Percentiles rank a stretch among this genome's conserved stretches.
Conservation (phyloP, 2,329 filamentous ascomycete genomes). For the Aspergillus aculeatinus region DNA sequence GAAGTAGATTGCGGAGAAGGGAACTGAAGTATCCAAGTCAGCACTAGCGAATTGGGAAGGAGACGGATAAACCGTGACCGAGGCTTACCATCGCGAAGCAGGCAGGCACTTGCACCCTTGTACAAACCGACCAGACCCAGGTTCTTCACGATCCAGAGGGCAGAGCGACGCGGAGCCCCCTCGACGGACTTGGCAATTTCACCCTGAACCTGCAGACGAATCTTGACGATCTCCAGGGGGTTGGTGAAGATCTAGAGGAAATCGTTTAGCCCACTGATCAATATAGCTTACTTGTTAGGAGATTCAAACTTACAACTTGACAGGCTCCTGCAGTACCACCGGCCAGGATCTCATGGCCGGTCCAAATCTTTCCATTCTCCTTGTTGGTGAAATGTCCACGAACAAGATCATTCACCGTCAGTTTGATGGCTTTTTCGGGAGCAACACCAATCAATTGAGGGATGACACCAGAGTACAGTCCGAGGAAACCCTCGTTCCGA, state of each 20-base stretch:
- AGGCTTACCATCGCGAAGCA: slow-evolving; percentile 70
- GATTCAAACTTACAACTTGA: slow-evolving; percentile 75
- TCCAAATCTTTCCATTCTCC: slow-evolving; percentile 69
- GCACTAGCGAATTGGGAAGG: not conserved
- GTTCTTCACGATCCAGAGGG: slow-evolving; percentile 97
- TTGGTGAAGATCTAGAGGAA: slow-evolving; percentile 81
- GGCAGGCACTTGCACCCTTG: slow-evolving; percentile 91
- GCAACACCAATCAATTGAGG: slow-evolving; percentile 96
- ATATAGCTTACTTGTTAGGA: not conserved
- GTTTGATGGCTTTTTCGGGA: slow-evolving; percentile 99
- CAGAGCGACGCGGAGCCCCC: slow-evolving; percentile 79
- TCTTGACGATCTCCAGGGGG: slow-evolving; percentile 98
- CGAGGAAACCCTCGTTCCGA: slow-evolving; percentile 83
- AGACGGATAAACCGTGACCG: not conserved
- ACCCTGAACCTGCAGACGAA: slow-evolving; percentile 94
- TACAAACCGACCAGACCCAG: slow-evolving; percentile 91
- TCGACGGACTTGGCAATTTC: slow-evolving; percentile 88
- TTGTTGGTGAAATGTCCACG: slow-evolving; percentile 72
- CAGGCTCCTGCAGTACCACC: slow-evolving; percentile 88
- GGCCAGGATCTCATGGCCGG: slow-evolving; percentile 73
- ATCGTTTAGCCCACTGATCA: slow-evolving; percentile 13
- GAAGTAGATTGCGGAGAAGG: slow-evolving; percentile 99
- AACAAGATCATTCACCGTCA: slow-evolving; percentile 95
- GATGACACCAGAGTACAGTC: slow-evolving; percentile 90
- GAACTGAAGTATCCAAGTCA: slow-evolving; percentile 53